Conservation (phyloP, 768 basidiomycete species). For the Pisolithus microcarpus region DNA sequence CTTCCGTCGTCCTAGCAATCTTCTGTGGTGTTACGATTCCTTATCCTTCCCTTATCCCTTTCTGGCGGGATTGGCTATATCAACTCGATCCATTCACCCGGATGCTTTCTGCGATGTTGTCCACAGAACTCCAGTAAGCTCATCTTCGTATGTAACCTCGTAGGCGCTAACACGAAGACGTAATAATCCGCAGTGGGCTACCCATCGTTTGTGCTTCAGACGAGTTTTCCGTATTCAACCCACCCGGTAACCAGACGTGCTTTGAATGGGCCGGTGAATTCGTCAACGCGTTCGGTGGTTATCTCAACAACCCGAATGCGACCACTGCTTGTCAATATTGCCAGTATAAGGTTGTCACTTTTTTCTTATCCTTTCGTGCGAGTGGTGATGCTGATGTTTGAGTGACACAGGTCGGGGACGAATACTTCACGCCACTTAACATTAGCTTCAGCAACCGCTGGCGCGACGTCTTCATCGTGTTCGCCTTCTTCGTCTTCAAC, state of each 20-base stretch:
- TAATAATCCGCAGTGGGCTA: constrained; percentile 44
- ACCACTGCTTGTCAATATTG: constrained; percentile 67
- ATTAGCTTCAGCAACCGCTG: constrained; percentile 56
- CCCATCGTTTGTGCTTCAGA: constrained; percentile 53
- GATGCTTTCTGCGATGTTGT: constrained; percentile 61
- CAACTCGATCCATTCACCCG: constrained; percentile 66
- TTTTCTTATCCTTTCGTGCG: neutral
- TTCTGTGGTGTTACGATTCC: constrained; percentile 84
- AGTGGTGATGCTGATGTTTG: neutral
- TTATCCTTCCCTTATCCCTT: constrained; percentile 50
- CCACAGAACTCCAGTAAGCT: constrained; percentile 66
- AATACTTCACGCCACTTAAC: constrained; percentile 64
- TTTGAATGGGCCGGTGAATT: constrained; percentile 63
- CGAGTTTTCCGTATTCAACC: constrained; percentile 67
- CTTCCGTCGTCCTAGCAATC: constrained; percentile 53
- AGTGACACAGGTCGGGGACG: constrained; percentile 46
- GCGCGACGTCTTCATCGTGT: constrained; percentile 62
- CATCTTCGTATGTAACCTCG: neutral
- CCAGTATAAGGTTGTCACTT: constrained; percentile 36
- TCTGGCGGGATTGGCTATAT: constrained; percentile 80
- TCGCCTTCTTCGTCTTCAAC: constrained; percentile 69
- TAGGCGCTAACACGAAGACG: neutral
- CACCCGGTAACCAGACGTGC: constrained; percentile 73
- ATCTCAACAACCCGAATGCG: constrained; percentile 60
- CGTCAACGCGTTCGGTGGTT: constrained; percentile 56